Base-by-base conservation (phyloP, 1,284 basidiomycete genomes). In the Peniophora sp. region DNA sequence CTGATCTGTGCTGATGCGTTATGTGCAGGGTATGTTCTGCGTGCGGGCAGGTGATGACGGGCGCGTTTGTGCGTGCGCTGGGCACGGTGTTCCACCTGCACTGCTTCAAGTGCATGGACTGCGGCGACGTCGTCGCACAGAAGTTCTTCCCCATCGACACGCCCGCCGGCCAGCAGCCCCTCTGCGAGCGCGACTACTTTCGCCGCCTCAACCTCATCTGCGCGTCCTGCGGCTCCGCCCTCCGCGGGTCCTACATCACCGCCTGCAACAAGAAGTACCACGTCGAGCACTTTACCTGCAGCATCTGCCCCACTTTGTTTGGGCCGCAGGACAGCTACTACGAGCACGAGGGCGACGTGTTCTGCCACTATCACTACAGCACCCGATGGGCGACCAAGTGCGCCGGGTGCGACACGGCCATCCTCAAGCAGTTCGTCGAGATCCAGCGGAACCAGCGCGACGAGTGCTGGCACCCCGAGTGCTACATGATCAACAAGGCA, bases 381-480 rank as follows among this genome's bases (percentile, higher is more conserved):
- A 98, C 95, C 11, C 86, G 93, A 55, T 99, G 98, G 65, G 96
- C 96, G 2, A 97, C 95, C 51, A 98, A 98, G 67, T 99, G 96
- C 67, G 93, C 93, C 0, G 97, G 96, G 3, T 99, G 96, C 70
- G 91, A 86, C 60, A 97, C 89, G 51, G 97, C 97, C n/a, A 99
- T 99, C 57, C 73, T 99, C 60, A 99, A 99, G 71, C 96, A 99
- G 66, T 99, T 98, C 63, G 96, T 99, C 55, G 96, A 99, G 72
- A 98, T 99, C 72, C 99, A 99, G 64, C 81, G 96, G 56, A 99
- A 98, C 70, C 92, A 92, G 77, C 80, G 85, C 52, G 94, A 99
- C 70, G 97, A 99, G 72, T 98, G 97, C 65, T 99, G 97, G 96
- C 96, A 99, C 78, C 96, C 96, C 47, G 96, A 99, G 70, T 99